A percentile compares a stretch with the other conserved stretches of the same genome.
These are phyloP conservation scores for Rhododendron griersonianum DNA, from an alignment of 148 eudicot species.

Conservation along the genomic window DNA sequence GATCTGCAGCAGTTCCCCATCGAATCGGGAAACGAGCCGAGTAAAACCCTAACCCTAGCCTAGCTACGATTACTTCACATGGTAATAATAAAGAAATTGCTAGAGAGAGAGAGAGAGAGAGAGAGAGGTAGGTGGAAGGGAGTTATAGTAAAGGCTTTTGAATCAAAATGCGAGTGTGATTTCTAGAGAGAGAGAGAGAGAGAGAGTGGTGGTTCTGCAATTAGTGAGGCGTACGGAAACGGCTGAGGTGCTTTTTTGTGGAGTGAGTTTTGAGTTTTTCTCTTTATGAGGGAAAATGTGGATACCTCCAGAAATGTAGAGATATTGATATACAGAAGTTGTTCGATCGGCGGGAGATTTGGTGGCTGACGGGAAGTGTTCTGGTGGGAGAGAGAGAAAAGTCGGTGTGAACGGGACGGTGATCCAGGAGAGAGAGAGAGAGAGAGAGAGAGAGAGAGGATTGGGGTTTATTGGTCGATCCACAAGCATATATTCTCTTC, in stretches of 20 bases:
- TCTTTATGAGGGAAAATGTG: neutral
- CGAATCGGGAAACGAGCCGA: slow-evolving; percentile 14
- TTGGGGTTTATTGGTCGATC: neutral
- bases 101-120: slow-evolving; percentile 1
- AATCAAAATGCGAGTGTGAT: slow-evolving; percentile 10
- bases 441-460: neutral
- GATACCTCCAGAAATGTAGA: neutral
- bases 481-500: neutral
- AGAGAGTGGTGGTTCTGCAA: neutral
- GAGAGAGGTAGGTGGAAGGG: neutral
- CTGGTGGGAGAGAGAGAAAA: neutral
- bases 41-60: slow-evolving; percentile 32
- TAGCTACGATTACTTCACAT: slow-evolving; percentile 5
- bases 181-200: slow-evolving; percentile 15
- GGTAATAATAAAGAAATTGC: slow-evolving; percentile 15
- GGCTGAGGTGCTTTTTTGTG: slow-evolving; percentile 22
- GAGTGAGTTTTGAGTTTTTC: neutral
- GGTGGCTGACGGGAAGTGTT: neutral
- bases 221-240: slow-evolving; percentile 25
- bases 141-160: neutral
- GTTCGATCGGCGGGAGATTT: neutral
- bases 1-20: slow-evolving; percentile 99
- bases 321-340: neutral
- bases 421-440: neutral
- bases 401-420: slow-evolving; percentile 2